Conservation (phyloP, 225 moss, liverwort and hornwort genomes). For the Physcomitrium patens region DNA sequence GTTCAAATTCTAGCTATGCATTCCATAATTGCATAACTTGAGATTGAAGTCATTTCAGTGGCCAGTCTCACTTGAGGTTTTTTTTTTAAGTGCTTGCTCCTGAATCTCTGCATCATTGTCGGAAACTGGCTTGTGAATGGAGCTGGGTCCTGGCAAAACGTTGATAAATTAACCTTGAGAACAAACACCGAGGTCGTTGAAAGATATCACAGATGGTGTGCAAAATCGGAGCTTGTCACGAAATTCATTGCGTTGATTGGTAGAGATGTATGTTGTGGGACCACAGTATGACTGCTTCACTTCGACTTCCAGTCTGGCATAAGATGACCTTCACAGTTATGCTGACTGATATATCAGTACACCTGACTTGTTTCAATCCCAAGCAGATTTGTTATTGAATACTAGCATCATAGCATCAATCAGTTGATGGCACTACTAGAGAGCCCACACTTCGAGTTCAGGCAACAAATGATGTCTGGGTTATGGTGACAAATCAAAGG, state of each 20-base stretch:
- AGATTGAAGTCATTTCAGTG: too few relatives aligned
- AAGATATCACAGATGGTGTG: constrained; percentile 10
- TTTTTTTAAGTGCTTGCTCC: not conserved
- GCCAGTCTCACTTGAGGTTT: not conserved
- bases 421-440: not conserved
- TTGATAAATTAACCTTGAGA: not conserved
- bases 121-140: constrained; percentile 18
- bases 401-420: not conserved
- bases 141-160: constrained; percentile 3
- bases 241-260: constrained; percentile 19
- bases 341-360: not conserved
- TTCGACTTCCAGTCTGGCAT: not conserved
- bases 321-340: not conserved
- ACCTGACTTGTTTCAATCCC: not conserved
- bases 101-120: constrained; percentile 18
- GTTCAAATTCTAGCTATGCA: not conserved
- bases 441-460: constrained; percentile 37
- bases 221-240: constrained; percentile 10
- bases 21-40: not conserved
- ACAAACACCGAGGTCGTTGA: constrained; percentile 11
- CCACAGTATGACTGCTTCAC: not conserved
- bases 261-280: not conserved
- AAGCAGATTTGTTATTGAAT: not conserved
- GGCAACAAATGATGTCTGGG: constrained; percentile 11
- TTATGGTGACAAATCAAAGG: not conserved